Conservation (phyloP, 352 stramenopile genomes). For the Phytopythium oedochilum region DNA sequence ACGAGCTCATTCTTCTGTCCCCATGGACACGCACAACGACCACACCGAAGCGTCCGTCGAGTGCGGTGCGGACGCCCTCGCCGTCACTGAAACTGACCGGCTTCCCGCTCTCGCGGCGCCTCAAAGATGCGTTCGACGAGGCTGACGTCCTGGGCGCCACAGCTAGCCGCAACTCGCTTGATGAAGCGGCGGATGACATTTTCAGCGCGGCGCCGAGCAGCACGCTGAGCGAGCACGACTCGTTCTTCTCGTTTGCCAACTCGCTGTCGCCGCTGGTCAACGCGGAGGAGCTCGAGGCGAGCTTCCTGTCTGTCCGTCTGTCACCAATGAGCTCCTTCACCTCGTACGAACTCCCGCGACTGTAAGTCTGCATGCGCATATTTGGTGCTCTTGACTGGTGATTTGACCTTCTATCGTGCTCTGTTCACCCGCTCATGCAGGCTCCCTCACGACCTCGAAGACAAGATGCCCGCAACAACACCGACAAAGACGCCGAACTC, state of each 20-base stretch:
- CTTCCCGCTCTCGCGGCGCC: constrained; percentile 19
- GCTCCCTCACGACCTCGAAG: constrained; percentile 25
- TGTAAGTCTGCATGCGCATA: constrained; percentile 40
- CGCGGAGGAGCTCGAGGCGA: constrained; percentile 55
- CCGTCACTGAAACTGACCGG: constrained; percentile 18
- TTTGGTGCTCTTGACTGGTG: neutral
- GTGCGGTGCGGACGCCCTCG: constrained; percentile 16
- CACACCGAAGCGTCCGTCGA: neutral
- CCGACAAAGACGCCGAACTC: neutral
- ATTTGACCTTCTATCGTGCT: constrained; percentile 1
- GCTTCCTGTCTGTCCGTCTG: constrained; percentile 50
- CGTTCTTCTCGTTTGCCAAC: constrained; percentile 79
- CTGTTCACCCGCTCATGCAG: constrained; percentile 14
- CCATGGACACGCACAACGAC: constrained; percentile 4
- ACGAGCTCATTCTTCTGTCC: constrained; percentile 1
- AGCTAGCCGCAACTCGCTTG: constrained; percentile 7
- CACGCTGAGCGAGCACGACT: constrained; percentile 54
- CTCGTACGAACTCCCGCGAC: constrained; percentile 51
- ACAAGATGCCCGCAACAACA: neutral
- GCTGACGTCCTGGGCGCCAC: constrained; percentile 2
- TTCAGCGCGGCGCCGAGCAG: constrained; percentile 32
- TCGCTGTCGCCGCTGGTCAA: constrained; percentile 62
- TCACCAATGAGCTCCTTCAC: constrained; percentile 52
- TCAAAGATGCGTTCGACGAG: constrained; percentile 34
- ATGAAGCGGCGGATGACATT: constrained; percentile 24